Evolutionary conservation across 495 filamentous ascomycete species (phyloP).

Genomic region (Pyronema omphalodes): DNA sequence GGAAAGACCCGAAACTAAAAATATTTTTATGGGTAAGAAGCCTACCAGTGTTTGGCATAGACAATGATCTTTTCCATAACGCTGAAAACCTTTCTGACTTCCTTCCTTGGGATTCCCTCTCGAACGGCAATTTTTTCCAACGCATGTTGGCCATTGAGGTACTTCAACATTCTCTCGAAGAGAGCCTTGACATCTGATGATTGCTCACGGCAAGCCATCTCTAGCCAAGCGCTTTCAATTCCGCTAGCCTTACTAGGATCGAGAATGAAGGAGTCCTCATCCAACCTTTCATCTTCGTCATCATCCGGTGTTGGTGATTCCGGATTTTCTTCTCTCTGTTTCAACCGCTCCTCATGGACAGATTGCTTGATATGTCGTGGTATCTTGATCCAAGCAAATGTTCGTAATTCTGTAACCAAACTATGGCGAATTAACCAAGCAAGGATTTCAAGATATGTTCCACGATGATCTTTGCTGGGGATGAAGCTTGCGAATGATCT

Average conservation of each 20-base stretch:
- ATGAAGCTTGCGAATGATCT: slow-evolving; percentile 63
- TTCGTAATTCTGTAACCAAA: slow-evolving; percentile 80
- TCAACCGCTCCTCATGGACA: slow-evolving; percentile 28
- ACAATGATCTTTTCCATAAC: slow-evolving; percentile 39
- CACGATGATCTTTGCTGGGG: slow-evolving; percentile 74
- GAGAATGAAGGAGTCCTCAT: slow-evolving; percentile 17
- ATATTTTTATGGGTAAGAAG: background rate
- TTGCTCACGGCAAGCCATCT: slow-evolving; percentile 21
- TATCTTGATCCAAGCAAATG: slow-evolving; percentile 61
- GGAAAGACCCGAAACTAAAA: too few species aligned
- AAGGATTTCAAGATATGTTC: slow-evolving; percentile 70
- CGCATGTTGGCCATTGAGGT: slow-evolving; percentile 74
- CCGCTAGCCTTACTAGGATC: slow-evolving; percentile 21
- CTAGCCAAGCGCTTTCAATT: slow-evolving; percentile 24
- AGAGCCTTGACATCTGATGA: slow-evolving; percentile 14
- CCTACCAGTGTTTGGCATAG: slow-evolving; percentile 16
- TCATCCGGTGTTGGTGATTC: slow-evolving; percentile 26
- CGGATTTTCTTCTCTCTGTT: slow-evolving; percentile 5
- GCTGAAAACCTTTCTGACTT: slow-evolving; percentile 50
- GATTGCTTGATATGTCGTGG: slow-evolving; percentile 33
- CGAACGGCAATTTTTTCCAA: slow-evolving; percentile 68
- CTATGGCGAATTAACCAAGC: slow-evolving; percentile 82
- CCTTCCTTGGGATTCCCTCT: slow-evolving; percentile 71
- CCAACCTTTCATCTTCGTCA: slow-evolving; percentile 3
- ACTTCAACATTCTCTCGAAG: slow-evolving; percentile 41